Percentiles rank a stretch among this genome's conserved stretches.
phyloP scores from a whole-genome alignment of 768 basidiomycete genomes.

The Trametes sanguinea region DNA sequence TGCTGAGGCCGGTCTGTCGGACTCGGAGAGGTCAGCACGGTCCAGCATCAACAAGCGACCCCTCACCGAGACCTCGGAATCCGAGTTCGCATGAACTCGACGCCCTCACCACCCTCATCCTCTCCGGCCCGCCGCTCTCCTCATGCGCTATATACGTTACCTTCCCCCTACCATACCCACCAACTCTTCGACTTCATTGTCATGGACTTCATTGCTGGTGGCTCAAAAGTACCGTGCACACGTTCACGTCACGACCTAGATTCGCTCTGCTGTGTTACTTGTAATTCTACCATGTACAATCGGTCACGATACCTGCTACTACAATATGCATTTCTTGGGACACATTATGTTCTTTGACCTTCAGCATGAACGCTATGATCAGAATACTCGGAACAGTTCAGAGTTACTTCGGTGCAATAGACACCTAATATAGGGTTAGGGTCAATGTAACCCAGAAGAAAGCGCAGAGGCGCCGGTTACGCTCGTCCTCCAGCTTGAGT shows the following conservation, averaged over 20 bases:
- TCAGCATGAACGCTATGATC: too few relatives aligned
- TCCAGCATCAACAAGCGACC: slow-evolving; percentile 17
- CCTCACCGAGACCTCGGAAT: not conserved
- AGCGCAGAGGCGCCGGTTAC: not conserved
- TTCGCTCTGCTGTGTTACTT: not conserved
- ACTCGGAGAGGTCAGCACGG: not conserved
- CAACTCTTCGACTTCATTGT: too few relatives aligned
- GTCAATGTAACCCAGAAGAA: too few relatives aligned
- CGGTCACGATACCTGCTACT: not conserved
- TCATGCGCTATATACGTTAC: not conserved
- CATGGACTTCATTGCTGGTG: not conserved
- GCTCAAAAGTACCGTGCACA: not conserved
- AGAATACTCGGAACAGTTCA: too few relatives aligned
- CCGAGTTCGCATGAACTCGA: not conserved
- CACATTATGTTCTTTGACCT: too few relatives aligned
- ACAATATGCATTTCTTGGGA: not conserved
- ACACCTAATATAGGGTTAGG: too few relatives aligned
- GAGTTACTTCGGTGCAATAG: too few relatives aligned
- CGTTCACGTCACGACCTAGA: not conserved
- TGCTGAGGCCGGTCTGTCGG: slow-evolving; percentile 47
- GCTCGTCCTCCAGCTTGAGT: not conserved
- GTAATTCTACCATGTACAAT: not conserved
- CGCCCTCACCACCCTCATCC: not conserved
- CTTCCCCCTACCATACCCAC: not conserved
- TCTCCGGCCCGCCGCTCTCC: not conserved